Evolutionary conservation across 2,329 filamentous ascomycete genomes (phyloP).

Genomic region (Helicocarpus griseus): DNA sequence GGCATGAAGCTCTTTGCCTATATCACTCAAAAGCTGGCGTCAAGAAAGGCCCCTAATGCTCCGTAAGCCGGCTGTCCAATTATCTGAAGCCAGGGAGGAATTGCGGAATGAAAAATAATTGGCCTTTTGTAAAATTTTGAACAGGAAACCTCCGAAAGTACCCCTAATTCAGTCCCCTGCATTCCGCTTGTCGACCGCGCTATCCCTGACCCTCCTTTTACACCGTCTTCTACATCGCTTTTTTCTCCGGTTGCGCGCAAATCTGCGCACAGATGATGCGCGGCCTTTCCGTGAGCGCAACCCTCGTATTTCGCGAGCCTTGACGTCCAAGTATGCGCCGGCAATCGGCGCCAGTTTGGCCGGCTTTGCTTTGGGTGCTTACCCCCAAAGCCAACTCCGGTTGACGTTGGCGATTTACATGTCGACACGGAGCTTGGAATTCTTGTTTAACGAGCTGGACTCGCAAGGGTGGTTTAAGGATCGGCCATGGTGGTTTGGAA

Average conservation of each 20-base stretch:
- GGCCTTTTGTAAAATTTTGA: slow-evolving; percentile 6
- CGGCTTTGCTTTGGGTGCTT: slow-evolving; percentile 71
- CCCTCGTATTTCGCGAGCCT: slow-evolving; percentile 59
- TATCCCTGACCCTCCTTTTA: slow-evolving; percentile 76
- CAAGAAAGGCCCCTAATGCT: background rate
- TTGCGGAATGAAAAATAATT: slow-evolving; percentile 4
- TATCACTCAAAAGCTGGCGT: slow-evolving; percentile 21
- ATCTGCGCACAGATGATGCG: slow-evolving; percentile 70
- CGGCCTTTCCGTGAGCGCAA: slow-evolving; percentile 74
- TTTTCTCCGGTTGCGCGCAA: slow-evolving; percentile 66
- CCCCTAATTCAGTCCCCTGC: slow-evolving; percentile 50
- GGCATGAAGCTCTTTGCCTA: slow-evolving; percentile 55
- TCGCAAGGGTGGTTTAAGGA: slow-evolving; percentile 55
- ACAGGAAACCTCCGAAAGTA: slow-evolving; percentile 27
- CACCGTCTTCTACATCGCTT: slow-evolving; percentile 88
- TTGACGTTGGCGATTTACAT: slow-evolving; percentile 74
- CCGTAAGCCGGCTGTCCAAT: background rate
- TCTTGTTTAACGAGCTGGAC: slow-evolving; percentile 74
- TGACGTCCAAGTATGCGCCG: slow-evolving; percentile 77
- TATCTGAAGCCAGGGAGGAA: background rate
- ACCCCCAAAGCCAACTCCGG: slow-evolving; percentile 60
- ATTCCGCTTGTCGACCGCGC: slow-evolving; percentile 67
- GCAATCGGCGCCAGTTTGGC: slow-evolving; percentile 85
- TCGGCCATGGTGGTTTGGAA: slow-evolving; percentile 75
- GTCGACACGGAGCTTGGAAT: slow-evolving; percentile 73